These are phyloP conservation scores for Tolypocladium inflatum DNA, from an alignment of 2,329 filamentous ascomycete genomes.

Conservation along the genomic window DNA sequence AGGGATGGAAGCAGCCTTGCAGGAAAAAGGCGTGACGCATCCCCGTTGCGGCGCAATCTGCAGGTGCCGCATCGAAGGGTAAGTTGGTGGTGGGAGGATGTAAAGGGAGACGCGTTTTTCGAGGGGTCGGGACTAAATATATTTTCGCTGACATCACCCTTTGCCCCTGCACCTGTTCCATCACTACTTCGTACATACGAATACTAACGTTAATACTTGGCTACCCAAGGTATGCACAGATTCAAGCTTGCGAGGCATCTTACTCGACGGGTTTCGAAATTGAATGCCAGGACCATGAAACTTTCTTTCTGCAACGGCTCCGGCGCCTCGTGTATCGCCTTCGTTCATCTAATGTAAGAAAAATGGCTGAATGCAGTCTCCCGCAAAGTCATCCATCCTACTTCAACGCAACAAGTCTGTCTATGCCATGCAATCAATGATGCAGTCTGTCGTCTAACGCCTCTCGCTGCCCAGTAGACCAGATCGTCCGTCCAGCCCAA, in stretches of 20 bases:
- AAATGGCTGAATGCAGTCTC: background rate
- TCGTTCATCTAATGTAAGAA: background rate
- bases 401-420: background rate
- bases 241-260: too few relatives aligned
- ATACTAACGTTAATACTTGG: background rate
- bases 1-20: constrained; percentile 6
- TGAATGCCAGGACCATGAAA: background rate
- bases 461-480: background rate
- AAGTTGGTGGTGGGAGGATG: background rate
- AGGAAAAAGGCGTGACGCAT: background rate
- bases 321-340: background rate
- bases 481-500: background rate
- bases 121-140: background rate
- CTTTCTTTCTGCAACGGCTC: background rate
- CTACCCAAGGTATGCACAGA: background rate
- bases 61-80: background rate
- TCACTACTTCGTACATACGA: background rate
- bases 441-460: background rate
- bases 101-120: background rate
- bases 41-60: background rate
- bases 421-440: background rate
- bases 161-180: background rate
- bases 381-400: background rate
- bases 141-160: background rate
- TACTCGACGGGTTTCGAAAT: background rate